These are phyloP conservation scores for Eimeria acervulina DNA, from an alignment of 169 alveolate genomes.

Conservation along the genomic window DNA sequence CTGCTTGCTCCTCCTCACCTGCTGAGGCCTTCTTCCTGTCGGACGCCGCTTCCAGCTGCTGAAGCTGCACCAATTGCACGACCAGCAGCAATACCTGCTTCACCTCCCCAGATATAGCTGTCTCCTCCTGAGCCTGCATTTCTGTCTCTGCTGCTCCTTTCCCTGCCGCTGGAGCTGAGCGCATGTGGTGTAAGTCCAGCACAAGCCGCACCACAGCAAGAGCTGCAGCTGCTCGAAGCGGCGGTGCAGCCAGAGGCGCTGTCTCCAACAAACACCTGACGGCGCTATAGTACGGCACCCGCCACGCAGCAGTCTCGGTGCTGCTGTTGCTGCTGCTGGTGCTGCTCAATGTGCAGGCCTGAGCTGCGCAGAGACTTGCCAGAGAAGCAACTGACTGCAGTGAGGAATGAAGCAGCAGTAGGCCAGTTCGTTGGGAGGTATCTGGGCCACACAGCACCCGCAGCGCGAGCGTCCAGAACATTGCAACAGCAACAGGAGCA, in stretches of 20 bases:
- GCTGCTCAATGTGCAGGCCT: slow-evolving; percentile 41
- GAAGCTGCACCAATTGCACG: slow-evolving; percentile 64
- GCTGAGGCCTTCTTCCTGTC: slow-evolving; percentile 63
- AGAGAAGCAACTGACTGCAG: slow-evolving; percentile 69
- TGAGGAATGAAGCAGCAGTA: slow-evolving; percentile 47
- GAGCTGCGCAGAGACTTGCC: slow-evolving; percentile 47
- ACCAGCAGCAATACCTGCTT: slow-evolving; percentile 56
- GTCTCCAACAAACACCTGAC: slow-evolving; percentile 32
- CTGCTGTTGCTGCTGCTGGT: slow-evolving; percentile 64
- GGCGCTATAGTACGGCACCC: slow-evolving; percentile 50
- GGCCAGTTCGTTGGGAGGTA: slow-evolving; percentile 62
- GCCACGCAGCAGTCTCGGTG: slow-evolving; percentile 39
- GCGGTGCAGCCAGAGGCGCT: slow-evolving; percentile 62
- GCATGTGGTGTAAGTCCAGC: slow-evolving; percentile 73
- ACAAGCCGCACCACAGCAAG: slow-evolving; percentile 74
- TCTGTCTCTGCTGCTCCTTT: neutral
- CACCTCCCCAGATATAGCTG: slow-evolving; percentile 26
- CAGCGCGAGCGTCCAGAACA: slow-evolving; percentile 19
- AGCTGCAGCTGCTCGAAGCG: slow-evolving; percentile 65
- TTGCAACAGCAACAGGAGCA: neutral
- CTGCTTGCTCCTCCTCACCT: slow-evolving; percentile 67
- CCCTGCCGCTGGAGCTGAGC: slow-evolving; percentile 10
- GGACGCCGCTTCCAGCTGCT: slow-evolving; percentile 42
- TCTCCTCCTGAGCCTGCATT: neutral
- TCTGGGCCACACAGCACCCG: slow-evolving; percentile 31